These are phyloP conservation scores for Prinsepia uniflora DNA, from an alignment of 306 rosid genomes.

Conservation along the genomic window DNA sequence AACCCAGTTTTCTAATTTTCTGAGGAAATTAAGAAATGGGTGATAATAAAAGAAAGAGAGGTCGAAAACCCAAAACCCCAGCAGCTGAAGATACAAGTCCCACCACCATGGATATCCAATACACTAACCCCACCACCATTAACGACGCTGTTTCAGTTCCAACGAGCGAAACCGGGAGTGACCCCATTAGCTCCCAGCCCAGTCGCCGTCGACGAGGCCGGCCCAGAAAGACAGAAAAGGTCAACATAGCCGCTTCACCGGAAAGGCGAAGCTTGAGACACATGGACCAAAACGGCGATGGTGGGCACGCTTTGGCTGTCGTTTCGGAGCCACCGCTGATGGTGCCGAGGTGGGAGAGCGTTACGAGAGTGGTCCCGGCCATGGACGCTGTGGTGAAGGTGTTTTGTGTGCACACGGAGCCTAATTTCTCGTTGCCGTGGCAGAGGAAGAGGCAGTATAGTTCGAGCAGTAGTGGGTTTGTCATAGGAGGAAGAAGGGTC, in stretches of 20 bases:
- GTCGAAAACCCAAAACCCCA: slow-evolving; percentile 41
- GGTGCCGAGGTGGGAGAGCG: slow-evolving; percentile 41
- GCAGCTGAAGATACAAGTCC: slow-evolving; percentile 16
- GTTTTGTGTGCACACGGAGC: slow-evolving; percentile 74
- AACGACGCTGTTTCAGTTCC: slow-evolving; percentile 31
- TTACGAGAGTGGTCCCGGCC: slow-evolving; percentile 53
- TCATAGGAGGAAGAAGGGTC: slow-evolving; percentile 57
- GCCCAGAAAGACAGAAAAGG: slow-evolving; percentile 36
- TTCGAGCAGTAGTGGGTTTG: slow-evolving; percentile 77
- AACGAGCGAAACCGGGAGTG: slow-evolving; percentile 12
- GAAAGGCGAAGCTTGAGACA: slow-evolving; percentile 42
- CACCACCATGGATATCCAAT: slow-evolving; percentile 20
- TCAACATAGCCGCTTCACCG: slow-evolving; percentile 21
- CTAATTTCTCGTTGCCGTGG: slow-evolving; percentile 81
- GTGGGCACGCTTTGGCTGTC: slow-evolving; percentile 8
- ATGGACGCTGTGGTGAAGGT: slow-evolving; percentile 88
- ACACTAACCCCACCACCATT: slow-evolving; percentile 14
- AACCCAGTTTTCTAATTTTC: neutral
- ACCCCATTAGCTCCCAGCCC: slow-evolving; percentile 22
- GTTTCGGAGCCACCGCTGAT: slow-evolving; percentile 28
- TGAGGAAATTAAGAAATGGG: slow-evolving; percentile 33
- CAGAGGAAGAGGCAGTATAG: slow-evolving; percentile 77
- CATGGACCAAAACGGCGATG: slow-evolving; percentile 42
- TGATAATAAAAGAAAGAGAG: slow-evolving; percentile 46
- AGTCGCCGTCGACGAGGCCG: slow-evolving; percentile 37